A percentile compares a stretch with the other conserved stretches of the same genome.
Conservation (phyloP, 2,329 filamentous ascomycete genomes). For the Ramularia endophylla region DNA sequence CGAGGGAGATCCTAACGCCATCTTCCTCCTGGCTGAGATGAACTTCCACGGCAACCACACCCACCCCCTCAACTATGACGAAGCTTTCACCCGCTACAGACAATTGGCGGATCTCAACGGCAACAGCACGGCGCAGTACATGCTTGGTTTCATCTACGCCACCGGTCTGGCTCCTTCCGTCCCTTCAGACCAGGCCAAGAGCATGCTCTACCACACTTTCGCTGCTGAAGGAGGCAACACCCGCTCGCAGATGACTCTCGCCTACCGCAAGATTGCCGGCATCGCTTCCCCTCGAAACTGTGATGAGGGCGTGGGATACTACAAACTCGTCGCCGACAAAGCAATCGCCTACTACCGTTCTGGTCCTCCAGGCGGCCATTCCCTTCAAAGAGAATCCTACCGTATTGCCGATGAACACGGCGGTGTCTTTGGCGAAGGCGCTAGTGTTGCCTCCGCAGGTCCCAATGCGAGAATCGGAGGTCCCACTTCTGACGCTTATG, state of each 20-base stretch:
- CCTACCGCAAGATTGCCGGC: conserved; percentile 76
- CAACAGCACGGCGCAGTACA: conserved; percentile 89
- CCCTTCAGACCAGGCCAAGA: conserved; percentile 80
- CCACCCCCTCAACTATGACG: conserved; percentile 72
- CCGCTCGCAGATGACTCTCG: conserved; percentile 88
- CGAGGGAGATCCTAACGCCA: conserved; percentile 66
- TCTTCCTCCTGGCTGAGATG: conserved; percentile 86
- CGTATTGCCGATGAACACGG: conserved; percentile 85
- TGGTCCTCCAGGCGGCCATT: conserved; percentile 81
- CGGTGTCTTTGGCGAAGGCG: conserved; percentile 91
- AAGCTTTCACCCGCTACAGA: conserved; percentile 76
- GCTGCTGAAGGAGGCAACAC: conserved; percentile 79
- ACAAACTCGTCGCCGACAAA: conserved; percentile 90
- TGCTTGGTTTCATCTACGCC: conserved; percentile 93
- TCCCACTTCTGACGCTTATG: conserved; percentile 72
- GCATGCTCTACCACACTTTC: conserved; percentile 89
- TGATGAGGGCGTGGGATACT: conserved; percentile 77
- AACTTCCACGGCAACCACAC: conserved; percentile 96
- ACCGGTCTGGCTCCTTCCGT: conserved; percentile 82
- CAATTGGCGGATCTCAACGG: conserved; percentile 69
- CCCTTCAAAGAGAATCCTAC: conserved; percentile 70
- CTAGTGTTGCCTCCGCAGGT: conserved; percentile 82
- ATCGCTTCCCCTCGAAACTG: conserved; percentile 83
- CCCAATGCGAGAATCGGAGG: conserved; percentile 69
- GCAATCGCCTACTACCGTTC: conserved; percentile 81